These are phyloP conservation scores for Botrytis medusae DNA, from an alignment of 2,329 filamentous ascomycete species.

Conservation along the genomic window DNA sequence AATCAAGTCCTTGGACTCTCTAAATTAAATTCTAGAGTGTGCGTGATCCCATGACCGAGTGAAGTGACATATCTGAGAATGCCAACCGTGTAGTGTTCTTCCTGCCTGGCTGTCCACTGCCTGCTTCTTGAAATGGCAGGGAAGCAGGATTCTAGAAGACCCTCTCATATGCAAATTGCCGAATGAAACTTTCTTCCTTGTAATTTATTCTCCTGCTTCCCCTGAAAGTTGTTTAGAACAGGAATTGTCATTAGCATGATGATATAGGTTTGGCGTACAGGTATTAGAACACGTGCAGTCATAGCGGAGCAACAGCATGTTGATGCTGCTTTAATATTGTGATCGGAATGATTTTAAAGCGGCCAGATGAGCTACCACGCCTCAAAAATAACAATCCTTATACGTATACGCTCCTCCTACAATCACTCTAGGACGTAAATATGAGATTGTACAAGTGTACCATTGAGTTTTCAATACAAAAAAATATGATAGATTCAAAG, in stretches of 20 bases:
- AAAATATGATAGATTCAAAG: neutral
- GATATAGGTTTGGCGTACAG: neutral
- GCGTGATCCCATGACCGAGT: neutral
- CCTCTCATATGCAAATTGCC: neutral
- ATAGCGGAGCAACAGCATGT: neutral
- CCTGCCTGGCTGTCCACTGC: neutral
- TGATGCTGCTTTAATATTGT: neutral
- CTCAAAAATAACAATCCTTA: neutral
- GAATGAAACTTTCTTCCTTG: too few relatives aligned
- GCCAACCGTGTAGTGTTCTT: neutral
- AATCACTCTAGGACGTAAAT: neutral
- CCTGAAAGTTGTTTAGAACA: neutral
- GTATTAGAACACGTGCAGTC: neutral
- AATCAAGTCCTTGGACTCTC: neutral
- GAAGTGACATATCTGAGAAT: neutral
- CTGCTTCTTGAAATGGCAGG: neutral
- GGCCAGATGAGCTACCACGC: neutral
- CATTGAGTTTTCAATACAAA: accelerated
- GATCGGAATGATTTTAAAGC: neutral
- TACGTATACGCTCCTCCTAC: neutral
- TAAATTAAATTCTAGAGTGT: neutral
- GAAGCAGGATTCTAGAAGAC: neutral
- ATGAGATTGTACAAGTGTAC: neutral
- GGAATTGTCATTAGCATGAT: neutral
- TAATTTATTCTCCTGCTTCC: neutral